Evolutionary conservation across 345 rosid genomes (phyloP), one percentile per base, ranked within the genome.

Genomic region (Alliaria petiolata): DNA sequence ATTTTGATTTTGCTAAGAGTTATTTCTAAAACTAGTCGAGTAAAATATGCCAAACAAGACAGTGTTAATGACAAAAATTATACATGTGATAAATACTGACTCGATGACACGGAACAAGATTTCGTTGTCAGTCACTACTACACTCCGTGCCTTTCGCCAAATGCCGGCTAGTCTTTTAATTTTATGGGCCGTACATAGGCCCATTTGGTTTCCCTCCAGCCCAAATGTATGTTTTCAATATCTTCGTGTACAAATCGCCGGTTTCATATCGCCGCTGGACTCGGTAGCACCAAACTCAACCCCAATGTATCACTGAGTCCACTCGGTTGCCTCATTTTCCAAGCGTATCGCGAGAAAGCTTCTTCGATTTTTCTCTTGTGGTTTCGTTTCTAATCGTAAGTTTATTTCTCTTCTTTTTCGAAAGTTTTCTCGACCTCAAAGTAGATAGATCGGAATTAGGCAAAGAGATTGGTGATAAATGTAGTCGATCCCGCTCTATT

Each of bases 261-360:
- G 20, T 16, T 36, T 38, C 33, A 5, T 16, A 8, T 17, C 14
- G 34, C 12, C n/a, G n/a, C n/a, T n/a, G n/a, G 42, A 60, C 64
- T 72, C 54, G 61, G 43, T 15, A 17, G 63, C 10, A 22, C 38
- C 28, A 43, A 20, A 9, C 64, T 53, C 69, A 70, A 43, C 19
- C 47, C 20, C 44, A 40, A 51, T 38, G 51, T 46, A 33, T 61
- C 44, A 28, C 54, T 53, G 69, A 71, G 63, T 71, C 56, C 25
- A 62, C 63, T 64, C 56, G 70, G 8, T 33, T 43, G 17, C 53
- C 17, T 50, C 52, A 25, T 9, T 12, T 51, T 30, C 51, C 4
- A 45, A 28, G 14, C 58, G 50, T n/a, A 15, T 36, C 14, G 42
- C 43, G n/a, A n/a, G n/a, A n/a, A 61, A 60, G 61, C 61, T 71